phyloP scores from a whole-genome alignment of 331 rosid species.

The Arachis monticola region DNA sequence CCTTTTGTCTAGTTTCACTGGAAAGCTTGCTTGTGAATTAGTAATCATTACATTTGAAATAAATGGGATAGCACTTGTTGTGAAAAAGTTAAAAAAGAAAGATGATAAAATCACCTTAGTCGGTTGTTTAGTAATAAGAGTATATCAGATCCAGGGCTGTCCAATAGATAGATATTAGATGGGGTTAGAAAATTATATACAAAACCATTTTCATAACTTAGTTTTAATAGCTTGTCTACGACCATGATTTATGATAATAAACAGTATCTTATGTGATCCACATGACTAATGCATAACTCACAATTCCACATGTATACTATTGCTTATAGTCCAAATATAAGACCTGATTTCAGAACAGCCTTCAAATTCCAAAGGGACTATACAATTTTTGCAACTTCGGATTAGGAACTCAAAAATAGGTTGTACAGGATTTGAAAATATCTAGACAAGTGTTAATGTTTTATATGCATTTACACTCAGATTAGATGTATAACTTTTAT shows the following conservation, averaged over 20 bases:
- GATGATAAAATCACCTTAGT: too few species aligned
- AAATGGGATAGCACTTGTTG: too few species aligned
- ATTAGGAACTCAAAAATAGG: conserved; percentile 1
- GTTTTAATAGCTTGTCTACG: too few species aligned
- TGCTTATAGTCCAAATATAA: conserved; percentile 6
- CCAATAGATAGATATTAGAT: too few species aligned
- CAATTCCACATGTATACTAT: not conserved
- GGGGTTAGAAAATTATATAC: too few species aligned
- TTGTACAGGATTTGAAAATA: not conserved
- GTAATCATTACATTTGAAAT: not conserved
- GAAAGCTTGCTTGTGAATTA: not conserved
- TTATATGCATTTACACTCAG: not conserved
- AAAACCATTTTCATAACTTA: too few species aligned
- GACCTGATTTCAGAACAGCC: conserved; percentile 14
- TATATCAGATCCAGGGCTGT: too few species aligned
- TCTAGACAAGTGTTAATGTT: not conserved
- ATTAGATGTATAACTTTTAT: conserved; percentile 9
- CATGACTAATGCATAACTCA: not conserved
- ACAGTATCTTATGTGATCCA: too few species aligned
- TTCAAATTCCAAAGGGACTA: conserved; percentile 1
- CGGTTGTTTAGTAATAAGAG: too few species aligned
- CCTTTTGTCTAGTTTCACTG: not conserved
- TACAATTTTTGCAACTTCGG: not conserved
- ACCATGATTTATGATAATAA: too few species aligned
- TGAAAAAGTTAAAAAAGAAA: too few species aligned